Evolutionary conservation across 257 asterid genomes (phyloP), one percentile per base, ranked within the genome.

Genomic region (Knoxia roxburghii): DNA sequence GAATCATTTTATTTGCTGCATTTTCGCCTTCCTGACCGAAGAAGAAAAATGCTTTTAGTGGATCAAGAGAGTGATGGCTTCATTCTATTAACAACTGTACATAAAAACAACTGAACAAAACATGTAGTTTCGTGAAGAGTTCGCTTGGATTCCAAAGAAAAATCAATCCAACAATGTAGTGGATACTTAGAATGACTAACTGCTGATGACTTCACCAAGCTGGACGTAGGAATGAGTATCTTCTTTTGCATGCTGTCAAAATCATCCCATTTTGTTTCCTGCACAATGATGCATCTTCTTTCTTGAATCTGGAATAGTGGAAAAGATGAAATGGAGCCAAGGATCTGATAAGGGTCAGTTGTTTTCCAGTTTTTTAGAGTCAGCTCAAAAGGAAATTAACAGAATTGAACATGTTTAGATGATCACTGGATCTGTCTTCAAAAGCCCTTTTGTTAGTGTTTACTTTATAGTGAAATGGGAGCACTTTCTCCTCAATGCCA

Each of bases 261-360:
- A 9, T 45, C 59, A 43, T 49, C 23, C 21, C 56, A 32, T 49
- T 50, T 37, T 41, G 15, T 46, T 32, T 68, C 59, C 58, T 58
- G 60, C 27, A 65, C 32, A n/a, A 18, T 30, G 69, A 26, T 24
- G n/a, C 9, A 55, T 35, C 6, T 37, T 35, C 26, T 60, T 18
- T 27, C 57, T 50, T 5, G 23, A 48, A 41, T 39, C 56, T 52
- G 15, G 24, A 52, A 17, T 51, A 70, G 63, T 23, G 48, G 21
- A 33, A 37, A 24, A 57, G 20, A 51, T 40, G 45, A 40, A 27
- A 46, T 27, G 30, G 43, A 39, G 64, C 15, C 49, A 41, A 21
- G 30, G 70, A 71, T 41, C 17, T 61, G 21, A 27, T 1, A 40
- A 58, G 64, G 75, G 62, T 37, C 72, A 68, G 30, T 68, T 61